Conservation (phyloP, 2,329 filamentous ascomycete species). For the Exophiala dermatitidis region DNA sequence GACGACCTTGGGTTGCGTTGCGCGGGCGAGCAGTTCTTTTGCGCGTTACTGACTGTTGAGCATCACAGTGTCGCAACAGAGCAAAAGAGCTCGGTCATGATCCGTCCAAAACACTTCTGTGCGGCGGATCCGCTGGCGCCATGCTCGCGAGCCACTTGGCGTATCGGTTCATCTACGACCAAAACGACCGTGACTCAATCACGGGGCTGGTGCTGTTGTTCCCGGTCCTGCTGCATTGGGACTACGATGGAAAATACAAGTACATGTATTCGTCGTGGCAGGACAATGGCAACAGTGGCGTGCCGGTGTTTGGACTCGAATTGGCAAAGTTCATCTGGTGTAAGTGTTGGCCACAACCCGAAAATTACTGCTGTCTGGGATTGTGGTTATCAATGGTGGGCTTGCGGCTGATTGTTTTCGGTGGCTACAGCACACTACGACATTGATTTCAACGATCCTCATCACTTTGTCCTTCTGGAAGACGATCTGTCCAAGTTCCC, state of each 20-base stretch:
- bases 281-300: constrained; percentile 16
- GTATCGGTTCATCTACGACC: constrained; percentile 17
- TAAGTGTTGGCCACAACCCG: constrained; percentile 3
- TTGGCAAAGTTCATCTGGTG: constrained; percentile 23
- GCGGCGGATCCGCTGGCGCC: constrained; percentile 22
- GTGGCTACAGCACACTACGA: constrained; percentile 15
- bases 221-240: constrained; percentile 17
- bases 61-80: constrained; percentile 10
- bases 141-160: constrained; percentile 17
- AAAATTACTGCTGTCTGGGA: background rate
- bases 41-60: background rate
- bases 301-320: constrained; percentile 15
- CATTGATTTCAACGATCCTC: constrained; percentile 18
- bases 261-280: constrained; percentile 17
- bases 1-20: no score
- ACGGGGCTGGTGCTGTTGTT: constrained; percentile 19
- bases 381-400: background rate
- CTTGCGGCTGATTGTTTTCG: background rate
- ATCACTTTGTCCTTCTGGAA: constrained; percentile 16
- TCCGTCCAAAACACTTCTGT: constrained; percentile 18
- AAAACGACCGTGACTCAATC: constrained; percentile 13
- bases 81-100: constrained; percentile 16
- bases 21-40: no score
- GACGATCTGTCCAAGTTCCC: constrained; percentile 22
- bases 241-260: constrained; percentile 21